phyloP scores from a whole-genome alignment of 192 early-diverging fungal genomes.

The Spizellomyces punctatus region DNA sequence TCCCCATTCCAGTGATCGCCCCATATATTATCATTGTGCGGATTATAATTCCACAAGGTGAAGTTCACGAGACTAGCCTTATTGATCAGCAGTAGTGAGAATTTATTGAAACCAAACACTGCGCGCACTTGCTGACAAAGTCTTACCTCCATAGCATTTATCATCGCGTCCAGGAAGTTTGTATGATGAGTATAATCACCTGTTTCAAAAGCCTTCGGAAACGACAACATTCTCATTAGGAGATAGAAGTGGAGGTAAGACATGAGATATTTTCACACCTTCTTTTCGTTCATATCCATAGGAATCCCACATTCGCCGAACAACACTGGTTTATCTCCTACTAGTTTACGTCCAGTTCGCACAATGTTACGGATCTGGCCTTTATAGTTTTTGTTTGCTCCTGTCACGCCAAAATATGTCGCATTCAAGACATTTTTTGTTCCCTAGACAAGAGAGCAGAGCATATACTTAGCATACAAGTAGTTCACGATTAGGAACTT shows the following conservation, averaged over 20 bases:
- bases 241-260: neutral
- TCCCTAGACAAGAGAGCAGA: constrained; percentile 42
- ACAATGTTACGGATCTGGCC: constrained; percentile 73
- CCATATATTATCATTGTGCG: constrained; percentile 73
- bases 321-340: constrained; percentile 68
- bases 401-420: constrained; percentile 77
- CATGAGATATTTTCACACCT: constrained; percentile 19
- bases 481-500: constrained; percentile 2
- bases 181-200: constrained; percentile 74
- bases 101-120: too few relatives aligned
- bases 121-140: neutral
- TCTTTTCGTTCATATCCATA: constrained; percentile 81
- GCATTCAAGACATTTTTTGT: constrained; percentile 72
- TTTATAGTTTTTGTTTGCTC: constrained; percentile 74
- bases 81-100: too few relatives aligned
- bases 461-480: neutral
- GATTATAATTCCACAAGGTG: constrained; percentile 88
- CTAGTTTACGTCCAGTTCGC: constrained; percentile 53
- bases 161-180: constrained; percentile 76
- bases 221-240: constrained; percentile 16
- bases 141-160: constrained; percentile 65
- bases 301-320: constrained; percentile 85
- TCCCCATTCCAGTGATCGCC: constrained; percentile 72
- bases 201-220: constrained; percentile 58
- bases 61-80: constrained; percentile 72